Conservation (phyloP, 352 stramenopile species). For the Globisporangium sylvaticum region DNA sequence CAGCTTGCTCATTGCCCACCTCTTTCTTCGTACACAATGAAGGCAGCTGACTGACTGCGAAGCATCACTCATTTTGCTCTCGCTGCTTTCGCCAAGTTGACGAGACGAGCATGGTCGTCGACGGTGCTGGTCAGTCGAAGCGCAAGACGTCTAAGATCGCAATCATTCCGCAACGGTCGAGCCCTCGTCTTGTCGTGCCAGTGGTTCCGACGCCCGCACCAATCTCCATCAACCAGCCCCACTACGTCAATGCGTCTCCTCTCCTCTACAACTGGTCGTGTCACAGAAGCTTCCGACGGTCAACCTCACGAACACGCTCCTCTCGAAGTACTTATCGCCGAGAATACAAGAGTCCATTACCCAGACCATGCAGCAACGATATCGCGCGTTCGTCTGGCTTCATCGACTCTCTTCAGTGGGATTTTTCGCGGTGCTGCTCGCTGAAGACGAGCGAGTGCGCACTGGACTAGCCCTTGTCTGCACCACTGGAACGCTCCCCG, state of each 20-base stretch:
- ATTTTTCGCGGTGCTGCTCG: neutral
- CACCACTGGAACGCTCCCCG: neutral
- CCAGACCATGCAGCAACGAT: neutral
- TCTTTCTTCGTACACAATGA: no score
- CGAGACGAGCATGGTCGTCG: neutral
- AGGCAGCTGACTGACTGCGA: no score
- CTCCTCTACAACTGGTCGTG: neutral
- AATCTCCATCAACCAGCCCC: neutral
- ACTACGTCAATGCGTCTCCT: neutral
- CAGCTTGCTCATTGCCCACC: no score
- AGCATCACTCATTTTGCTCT: neutral
- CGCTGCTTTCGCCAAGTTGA: neutral
- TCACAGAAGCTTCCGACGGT: neutral
- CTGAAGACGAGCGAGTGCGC: neutral
- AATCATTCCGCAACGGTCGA: neutral
- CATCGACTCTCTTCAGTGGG: neutral
- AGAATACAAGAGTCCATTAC: neutral
- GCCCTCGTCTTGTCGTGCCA: neutral
- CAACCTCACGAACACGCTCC: neutral
- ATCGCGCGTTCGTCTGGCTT: neutral
- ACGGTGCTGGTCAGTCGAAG: neutral
- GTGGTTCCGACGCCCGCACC: neutral
- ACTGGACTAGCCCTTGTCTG: neutral
- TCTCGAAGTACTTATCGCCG: neutral
- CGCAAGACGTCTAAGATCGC: neutral